phyloP scores from a whole-genome alignment of 371 early-diverging fungal genomes.

The Mortierella sp. region DNA sequence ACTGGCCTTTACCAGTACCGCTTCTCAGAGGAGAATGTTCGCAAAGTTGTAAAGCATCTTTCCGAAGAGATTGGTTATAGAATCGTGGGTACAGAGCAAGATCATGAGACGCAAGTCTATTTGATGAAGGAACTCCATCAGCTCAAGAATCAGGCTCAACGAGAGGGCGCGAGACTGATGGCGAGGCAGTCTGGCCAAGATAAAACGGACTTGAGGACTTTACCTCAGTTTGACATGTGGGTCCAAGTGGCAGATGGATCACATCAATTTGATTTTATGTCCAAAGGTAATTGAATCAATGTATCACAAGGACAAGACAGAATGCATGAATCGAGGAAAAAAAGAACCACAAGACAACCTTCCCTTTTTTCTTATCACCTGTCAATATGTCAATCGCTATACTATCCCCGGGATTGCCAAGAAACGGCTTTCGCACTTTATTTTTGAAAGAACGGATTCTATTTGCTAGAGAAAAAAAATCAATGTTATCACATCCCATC shows the following conservation, averaged over 20 bases:
- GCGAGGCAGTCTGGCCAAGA: neutral
- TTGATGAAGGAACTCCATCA: constrained; percentile 21
- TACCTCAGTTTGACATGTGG: constrained; percentile 71
- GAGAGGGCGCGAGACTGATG: neutral
- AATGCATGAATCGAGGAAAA: neutral
- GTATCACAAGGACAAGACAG: constrained; percentile 69
- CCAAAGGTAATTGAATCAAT: constrained; percentile 66
- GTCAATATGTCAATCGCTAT: too few species aligned
- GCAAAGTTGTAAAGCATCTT: constrained; percentile 63
- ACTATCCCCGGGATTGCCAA: too few species aligned
- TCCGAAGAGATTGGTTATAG: constrained; percentile 71
- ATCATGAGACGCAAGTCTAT: constrained; percentile 27
- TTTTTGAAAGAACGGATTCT: too few species aligned
- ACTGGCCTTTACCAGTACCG: constrained; percentile 61
- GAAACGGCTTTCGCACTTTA: neutral
- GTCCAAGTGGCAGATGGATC: constrained; percentile 69
- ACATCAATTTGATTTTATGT: constrained; percentile 82
- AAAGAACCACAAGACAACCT: too few species aligned
- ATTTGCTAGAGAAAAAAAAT: too few species aligned
- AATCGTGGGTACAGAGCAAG: constrained; percentile 51
- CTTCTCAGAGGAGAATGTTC: constrained; percentile 69
- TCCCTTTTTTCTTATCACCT: too few species aligned
- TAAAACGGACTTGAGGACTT: neutral
- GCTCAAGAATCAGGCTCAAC: constrained; percentile 21
- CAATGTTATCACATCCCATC: too few species aligned